phyloP scores from a whole-genome alignment of 768 basidiomycete genomes.

The Cytidiella melzeri region DNA sequence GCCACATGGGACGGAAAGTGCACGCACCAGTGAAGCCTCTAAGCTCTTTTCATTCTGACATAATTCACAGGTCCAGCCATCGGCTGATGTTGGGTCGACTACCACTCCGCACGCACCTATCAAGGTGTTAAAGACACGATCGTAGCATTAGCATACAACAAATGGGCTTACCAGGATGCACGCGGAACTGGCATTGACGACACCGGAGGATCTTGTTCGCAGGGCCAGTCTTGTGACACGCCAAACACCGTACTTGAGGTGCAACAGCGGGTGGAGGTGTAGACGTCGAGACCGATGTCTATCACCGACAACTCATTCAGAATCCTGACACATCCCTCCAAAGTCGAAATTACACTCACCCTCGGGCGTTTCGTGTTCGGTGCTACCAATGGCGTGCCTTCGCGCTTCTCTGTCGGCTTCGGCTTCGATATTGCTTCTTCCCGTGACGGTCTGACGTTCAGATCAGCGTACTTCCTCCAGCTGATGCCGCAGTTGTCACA shows the following conservation, averaged over 20 bases:
- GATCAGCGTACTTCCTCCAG: slow-evolving; percentile 91
- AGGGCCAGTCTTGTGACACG: slow-evolving; percentile 71
- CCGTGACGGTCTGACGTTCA: slow-evolving; percentile 66
- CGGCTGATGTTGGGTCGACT: slow-evolving; percentile 54
- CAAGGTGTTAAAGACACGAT: slow-evolving; percentile 3
- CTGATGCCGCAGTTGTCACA: slow-evolving; percentile 84
- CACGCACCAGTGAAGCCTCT: slow-evolving; percentile 74
- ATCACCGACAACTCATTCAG: not conserved
- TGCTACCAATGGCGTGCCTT: slow-evolving; percentile 53
- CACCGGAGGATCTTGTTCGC: slow-evolving; percentile 77
- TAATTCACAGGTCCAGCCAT: slow-evolving; percentile 82
- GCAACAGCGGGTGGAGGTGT: slow-evolving; percentile 61
- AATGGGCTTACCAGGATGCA: slow-evolving; percentile 63
- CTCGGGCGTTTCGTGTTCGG: slow-evolving; percentile 59
- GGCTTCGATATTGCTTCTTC: slow-evolving; percentile 46
- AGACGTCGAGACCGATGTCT: slow-evolving; percentile 43
- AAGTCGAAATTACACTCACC: slow-evolving; percentile 27
- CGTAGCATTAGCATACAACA: not conserved
- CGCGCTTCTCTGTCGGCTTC: slow-evolving; percentile 42
- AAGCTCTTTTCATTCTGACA: slow-evolving; percentile 78
- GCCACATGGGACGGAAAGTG: not conserved
- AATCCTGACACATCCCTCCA: not conserved
- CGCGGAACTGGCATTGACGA: slow-evolving; percentile 68
- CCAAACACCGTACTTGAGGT: slow-evolving; percentile 66
- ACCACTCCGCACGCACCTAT: slow-evolving; percentile 65